Evolutionary conservation across 306 rosid genomes (phyloP).

Genomic region (Rosa multiflora): DNA sequence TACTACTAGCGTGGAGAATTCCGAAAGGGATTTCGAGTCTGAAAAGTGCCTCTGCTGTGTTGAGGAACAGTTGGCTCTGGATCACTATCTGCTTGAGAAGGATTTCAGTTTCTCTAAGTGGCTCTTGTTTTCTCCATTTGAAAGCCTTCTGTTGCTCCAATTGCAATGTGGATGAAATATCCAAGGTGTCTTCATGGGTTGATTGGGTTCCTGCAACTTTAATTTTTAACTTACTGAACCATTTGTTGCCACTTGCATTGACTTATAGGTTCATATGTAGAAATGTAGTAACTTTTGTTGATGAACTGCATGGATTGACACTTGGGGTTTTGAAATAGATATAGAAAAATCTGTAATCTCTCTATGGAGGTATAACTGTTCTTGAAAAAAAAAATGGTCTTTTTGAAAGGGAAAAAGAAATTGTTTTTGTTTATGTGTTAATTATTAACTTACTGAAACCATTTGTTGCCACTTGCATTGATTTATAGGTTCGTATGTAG

Average conservation of each 20-base stretch:
- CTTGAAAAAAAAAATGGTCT: too few species aligned
- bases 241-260: neutral
- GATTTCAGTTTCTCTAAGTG: slow-evolving; percentile 43
- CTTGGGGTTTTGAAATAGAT: neutral
- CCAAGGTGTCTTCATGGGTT: slow-evolving; percentile 8
- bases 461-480: neutral
- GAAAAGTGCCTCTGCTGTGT: slow-evolving; percentile 94
- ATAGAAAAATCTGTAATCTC: too few species aligned
- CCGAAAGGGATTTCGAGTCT: slow-evolving; percentile 56
- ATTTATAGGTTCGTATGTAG: too few species aligned
- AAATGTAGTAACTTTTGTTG: neutral
- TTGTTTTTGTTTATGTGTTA: neutral
- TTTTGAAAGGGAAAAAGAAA: neutral
- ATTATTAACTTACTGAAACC: neutral
- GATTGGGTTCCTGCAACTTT: slow-evolving; percentile 32
- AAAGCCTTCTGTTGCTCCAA: slow-evolving; percentile 12
- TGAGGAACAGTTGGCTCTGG: slow-evolving; percentile 62
- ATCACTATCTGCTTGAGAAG: slow-evolving; percentile 65
- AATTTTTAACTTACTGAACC: neutral
- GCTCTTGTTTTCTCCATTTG: slow-evolving; percentile 31
- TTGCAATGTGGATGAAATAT: slow-evolving; percentile 14
- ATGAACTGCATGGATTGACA: neutral
- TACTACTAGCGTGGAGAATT: slow-evolving; percentile 44
- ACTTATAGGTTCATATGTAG: too few species aligned
- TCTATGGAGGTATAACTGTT: neutral